Evolutionary conservation across 176 grass and related monocot species (phyloP).

Genomic region (Olyra latifolia): DNA sequence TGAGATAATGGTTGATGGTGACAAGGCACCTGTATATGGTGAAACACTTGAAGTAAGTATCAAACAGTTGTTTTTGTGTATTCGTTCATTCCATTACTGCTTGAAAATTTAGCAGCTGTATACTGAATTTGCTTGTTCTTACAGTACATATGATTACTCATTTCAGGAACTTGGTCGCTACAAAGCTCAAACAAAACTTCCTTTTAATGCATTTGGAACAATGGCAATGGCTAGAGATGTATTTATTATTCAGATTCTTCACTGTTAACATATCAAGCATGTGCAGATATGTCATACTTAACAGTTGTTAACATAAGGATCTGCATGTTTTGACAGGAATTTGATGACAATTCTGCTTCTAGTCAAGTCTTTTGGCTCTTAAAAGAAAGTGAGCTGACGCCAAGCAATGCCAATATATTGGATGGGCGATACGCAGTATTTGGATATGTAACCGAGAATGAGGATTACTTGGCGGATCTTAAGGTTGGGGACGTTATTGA

Average conservation of each 20-base stretch:
- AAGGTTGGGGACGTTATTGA: constrained; percentile 99
- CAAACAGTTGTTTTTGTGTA: not conserved
- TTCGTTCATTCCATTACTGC: constrained; percentile 2
- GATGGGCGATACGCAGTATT: constrained; percentile 86
- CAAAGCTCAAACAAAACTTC: constrained; percentile 95
- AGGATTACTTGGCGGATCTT: constrained; percentile 84
- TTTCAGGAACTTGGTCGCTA: constrained; percentile 91
- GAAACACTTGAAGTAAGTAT: constrained; percentile 85
- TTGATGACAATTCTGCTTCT: constrained; percentile 93
- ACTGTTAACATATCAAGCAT: constrained; percentile 16
- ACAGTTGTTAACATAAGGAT: constrained; percentile 8
- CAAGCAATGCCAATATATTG: constrained; percentile 98
- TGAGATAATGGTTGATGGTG: constrained; percentile 83
- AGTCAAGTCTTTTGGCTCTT: constrained; percentile 98
- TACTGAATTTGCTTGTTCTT: constrained; percentile 10
- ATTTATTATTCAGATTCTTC: constrained; percentile 38
- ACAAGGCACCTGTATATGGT: constrained; percentile 76
- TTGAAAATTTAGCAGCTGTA: constrained; percentile 12
- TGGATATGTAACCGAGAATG: constrained; percentile 87
- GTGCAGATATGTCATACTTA: not conserved
- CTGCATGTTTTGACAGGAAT: constrained; percentile 66
- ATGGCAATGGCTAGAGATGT: constrained; percentile 99
- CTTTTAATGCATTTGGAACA: constrained; percentile 97
- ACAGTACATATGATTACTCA: not conserved
- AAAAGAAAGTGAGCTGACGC: constrained; percentile 98